Conservation (phyloP, 163 green algal species). For the Chlorella variabilis region DNA sequence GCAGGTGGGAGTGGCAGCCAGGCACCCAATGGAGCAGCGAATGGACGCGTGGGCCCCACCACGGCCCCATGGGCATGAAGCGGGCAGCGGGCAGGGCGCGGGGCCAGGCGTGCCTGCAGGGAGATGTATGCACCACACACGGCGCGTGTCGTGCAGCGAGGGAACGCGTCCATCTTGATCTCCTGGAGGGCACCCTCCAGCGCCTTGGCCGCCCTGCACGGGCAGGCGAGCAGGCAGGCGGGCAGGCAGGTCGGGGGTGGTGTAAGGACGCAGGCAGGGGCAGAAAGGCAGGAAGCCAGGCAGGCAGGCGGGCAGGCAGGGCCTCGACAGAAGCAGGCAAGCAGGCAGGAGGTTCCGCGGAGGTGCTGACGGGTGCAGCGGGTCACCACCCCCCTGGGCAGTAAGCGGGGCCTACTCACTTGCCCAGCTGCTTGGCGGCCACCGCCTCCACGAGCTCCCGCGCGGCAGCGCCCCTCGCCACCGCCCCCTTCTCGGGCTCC, state of each 20-base stretch:
- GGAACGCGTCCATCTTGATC: slow-evolving; percentile 28
- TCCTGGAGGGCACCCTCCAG: slow-evolving; percentile 22
- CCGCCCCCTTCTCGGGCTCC: slow-evolving; percentile 46
- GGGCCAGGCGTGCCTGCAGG: too few relatives aligned
- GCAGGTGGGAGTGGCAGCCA: too few relatives aligned
- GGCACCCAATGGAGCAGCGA: too few relatives aligned
- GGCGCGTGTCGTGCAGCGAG: slow-evolving; percentile 15
- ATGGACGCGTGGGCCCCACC: too few relatives aligned
- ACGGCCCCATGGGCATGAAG: neutral
- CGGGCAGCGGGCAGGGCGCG: too few relatives aligned
- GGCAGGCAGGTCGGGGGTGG: neutral
- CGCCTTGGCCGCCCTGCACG: slow-evolving; percentile 17
- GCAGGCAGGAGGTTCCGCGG: neutral
- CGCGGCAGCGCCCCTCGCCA: slow-evolving; percentile 3
- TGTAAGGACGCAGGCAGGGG: too few relatives aligned
- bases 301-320: neutral
- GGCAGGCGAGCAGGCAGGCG: neutral
- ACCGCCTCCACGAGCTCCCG: slow-evolving; percentile 11
- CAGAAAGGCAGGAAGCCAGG: neutral
- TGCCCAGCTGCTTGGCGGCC: slow-evolving; percentile 26
- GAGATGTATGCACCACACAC: slow-evolving; percentile 41
- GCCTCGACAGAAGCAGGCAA: neutral
- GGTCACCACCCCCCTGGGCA: too few relatives aligned
- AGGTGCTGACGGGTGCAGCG: too few relatives aligned
- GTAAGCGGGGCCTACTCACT: slow-evolving; percentile 35